Evolutionary conservation across 2,329 filamentous ascomycete species (phyloP).

Genomic region (Alternaria ethzedia): DNA sequence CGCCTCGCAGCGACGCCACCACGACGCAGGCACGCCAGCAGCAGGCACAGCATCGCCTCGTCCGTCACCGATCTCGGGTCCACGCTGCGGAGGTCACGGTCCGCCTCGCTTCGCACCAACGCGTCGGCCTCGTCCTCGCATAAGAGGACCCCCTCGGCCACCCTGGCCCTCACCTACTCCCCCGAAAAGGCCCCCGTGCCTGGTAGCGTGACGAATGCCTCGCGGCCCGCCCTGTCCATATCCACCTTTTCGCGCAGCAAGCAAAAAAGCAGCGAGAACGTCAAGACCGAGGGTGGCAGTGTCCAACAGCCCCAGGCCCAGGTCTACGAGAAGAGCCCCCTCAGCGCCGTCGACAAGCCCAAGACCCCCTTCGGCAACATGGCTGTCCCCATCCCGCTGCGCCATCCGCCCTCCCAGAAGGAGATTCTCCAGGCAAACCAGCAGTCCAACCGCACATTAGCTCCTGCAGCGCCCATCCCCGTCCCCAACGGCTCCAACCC

Average conservation of each 20-base stretch:
- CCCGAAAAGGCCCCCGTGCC: constrained; percentile 40
- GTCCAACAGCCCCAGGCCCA: constrained; percentile 6
- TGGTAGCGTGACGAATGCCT: constrained; percentile 23
- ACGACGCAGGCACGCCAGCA: constrained; percentile 33
- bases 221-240: constrained; percentile 48
- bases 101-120: constrained; percentile 51
- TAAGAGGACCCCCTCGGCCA: constrained; percentile 44
- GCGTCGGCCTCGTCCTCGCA: constrained; percentile 44
- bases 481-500: constrained; percentile 55
- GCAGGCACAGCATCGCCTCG: constrained; percentile 43
- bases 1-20: constrained; percentile 33
- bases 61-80: constrained; percentile 48
- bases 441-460: constrained; percentile 31
- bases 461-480: constrained; percentile 36
- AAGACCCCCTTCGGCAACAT: constrained; percentile 42
- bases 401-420: constrained; percentile 37
- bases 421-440: constrained; percentile 32
- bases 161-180: constrained; percentile 44
- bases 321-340: constrained; percentile 39
- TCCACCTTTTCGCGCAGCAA: constrained; percentile 46
- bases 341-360: constrained; percentile 42
- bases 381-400: constrained; percentile 33
- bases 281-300: constrained; percentile 22
- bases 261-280: constrained; percentile 46
- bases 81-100: constrained; percentile 48